Conservation (phyloP, 169 alveolate species). For the Besnoitia besnoiti region DNA sequence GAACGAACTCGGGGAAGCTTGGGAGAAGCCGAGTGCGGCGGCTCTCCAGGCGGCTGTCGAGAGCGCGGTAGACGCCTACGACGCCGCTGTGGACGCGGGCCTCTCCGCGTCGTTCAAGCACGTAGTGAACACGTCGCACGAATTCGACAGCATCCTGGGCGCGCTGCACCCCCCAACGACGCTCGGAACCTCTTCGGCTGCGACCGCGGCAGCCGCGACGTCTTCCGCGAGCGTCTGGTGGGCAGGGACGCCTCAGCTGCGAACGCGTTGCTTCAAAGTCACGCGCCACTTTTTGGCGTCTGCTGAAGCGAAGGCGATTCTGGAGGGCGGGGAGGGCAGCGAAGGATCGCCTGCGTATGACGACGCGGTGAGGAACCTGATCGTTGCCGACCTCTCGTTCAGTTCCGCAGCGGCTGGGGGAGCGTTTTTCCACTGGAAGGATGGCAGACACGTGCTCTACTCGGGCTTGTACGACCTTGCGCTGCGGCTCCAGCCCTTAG, state of each 20-base stretch:
- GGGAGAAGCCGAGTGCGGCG: no score
- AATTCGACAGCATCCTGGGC: neutral
- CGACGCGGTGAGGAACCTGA: neutral
- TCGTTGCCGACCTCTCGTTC: constrained; percentile 10
- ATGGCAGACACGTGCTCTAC: constrained; percentile 11
- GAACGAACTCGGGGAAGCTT: no score
- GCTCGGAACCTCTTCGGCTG: neutral
- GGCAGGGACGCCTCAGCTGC: neutral
- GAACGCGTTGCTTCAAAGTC: neutral
- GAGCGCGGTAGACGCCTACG: neutral
- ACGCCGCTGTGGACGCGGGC: neutral
- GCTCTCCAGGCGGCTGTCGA: neutral
- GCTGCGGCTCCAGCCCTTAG: constrained; percentile 5
- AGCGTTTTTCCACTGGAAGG: neutral
- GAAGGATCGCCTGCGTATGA: neutral
- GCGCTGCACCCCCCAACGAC: neutral
- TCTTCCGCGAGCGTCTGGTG: neutral
- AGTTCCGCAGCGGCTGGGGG: constrained; percentile 1
- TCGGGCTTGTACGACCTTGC: constrained; percentile 12
- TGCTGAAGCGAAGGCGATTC: neutral
- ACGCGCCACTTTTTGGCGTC: neutral
- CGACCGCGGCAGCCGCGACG: neutral
- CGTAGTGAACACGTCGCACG: neutral
- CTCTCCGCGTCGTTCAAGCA: neutral
- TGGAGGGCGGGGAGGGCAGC: neutral